Conservation (phyloP, 495 filamentous ascomycete species). For the Aspergillus coremiiformis region DNA sequence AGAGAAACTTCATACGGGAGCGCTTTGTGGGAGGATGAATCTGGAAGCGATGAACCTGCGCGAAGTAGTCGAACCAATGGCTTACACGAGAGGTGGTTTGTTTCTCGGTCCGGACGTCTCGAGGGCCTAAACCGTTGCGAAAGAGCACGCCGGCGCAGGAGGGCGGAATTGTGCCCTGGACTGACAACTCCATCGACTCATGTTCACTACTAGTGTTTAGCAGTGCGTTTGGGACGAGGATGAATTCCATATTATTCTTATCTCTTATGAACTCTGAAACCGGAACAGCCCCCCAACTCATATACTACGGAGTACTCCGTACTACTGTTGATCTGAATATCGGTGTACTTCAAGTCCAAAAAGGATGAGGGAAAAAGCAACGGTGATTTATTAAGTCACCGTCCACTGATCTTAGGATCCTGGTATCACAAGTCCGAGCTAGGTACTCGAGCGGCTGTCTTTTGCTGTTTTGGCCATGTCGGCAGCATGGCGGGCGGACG, state of each 20-base stretch:
- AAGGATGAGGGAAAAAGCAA: too few species aligned
- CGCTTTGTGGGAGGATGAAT: not conserved
- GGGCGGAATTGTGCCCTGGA: not conserved
- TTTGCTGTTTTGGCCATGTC: conserved; percentile 25
- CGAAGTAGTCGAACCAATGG: not conserved
- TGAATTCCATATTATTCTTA: too few species aligned
- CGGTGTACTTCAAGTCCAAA: too few species aligned
- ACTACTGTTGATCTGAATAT: too few species aligned
- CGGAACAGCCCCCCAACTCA: not conserved
- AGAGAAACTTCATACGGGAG: too few species aligned
- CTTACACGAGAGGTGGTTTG: not conserved
- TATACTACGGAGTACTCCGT: conserved; percentile 16
- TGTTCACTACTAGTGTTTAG: not conserved
- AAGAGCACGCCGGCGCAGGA: not conserved
- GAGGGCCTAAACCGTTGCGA: not conserved
- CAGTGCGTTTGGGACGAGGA: not conserved
- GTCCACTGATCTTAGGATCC: conserved; percentile 24
- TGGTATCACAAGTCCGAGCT: conserved; percentile 27
- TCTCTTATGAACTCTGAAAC: too few species aligned
- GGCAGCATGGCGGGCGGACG: conserved; percentile 26
- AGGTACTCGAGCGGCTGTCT: conserved; percentile 23
- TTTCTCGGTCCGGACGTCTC: not conserved
- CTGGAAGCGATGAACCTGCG: not conserved
- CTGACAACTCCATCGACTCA: not conserved
- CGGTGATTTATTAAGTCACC: too few species aligned